Evolutionary conservation across 2,329 filamentous ascomycete species (phyloP).

Genomic region (Diaporthe humulicola): DNA sequence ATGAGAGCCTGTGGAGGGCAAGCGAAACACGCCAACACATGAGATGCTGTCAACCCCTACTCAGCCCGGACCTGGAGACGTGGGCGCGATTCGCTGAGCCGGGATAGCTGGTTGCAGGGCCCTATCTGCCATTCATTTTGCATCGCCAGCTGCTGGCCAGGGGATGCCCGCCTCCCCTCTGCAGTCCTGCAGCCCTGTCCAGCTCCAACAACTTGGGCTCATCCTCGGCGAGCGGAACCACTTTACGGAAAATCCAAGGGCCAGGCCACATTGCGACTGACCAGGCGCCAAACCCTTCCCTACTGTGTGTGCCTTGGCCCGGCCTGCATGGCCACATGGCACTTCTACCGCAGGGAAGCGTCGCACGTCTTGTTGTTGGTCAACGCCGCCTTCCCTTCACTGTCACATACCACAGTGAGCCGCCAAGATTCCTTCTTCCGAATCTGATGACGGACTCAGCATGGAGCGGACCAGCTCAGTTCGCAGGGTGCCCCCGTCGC

Average conservation of each 20-base stretch:
- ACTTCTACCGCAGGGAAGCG: too few relatives aligned
- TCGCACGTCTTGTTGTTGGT: neutral
- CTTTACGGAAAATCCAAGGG: neutral
- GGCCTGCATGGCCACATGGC: neutral
- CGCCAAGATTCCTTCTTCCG: neutral
- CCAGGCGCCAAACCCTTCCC: neutral
- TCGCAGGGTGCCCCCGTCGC: neutral
- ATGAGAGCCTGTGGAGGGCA: neutral
- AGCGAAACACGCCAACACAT: constrained; percentile 18
- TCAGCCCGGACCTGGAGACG: neutral
- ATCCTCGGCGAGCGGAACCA: constrained; percentile 5
- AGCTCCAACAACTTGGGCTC: constrained; percentile 7
- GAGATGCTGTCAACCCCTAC: constrained; percentile 10
- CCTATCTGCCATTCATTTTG: neutral
- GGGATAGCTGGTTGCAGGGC: neutral
- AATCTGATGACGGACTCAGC: neutral
- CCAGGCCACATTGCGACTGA: neutral
- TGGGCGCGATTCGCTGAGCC: neutral
- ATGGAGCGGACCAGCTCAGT: neutral
- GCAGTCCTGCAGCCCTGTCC: constrained; percentile 12
- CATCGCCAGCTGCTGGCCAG: neutral
- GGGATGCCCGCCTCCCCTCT: neutral
- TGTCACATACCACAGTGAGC: neutral
- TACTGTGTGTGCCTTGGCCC: neutral
- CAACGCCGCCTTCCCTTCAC: neutral